Conservation (phyloP, 345 rosid genomes). For the Eucalyptus cloeziana region DNA sequence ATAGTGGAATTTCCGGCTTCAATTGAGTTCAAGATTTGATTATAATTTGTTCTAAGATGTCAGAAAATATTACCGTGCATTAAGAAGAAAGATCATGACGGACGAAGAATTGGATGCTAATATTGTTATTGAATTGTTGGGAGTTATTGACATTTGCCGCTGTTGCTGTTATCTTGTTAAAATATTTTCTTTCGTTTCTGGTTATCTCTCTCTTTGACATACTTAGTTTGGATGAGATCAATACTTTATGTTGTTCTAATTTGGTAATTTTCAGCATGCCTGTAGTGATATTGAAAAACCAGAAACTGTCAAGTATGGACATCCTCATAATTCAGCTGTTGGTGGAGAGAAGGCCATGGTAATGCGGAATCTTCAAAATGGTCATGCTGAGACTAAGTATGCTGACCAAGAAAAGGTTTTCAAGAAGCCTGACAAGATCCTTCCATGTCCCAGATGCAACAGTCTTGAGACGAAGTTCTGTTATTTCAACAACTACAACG, state of each 20-base stretch:
- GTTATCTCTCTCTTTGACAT: background rate
- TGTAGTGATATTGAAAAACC: background rate
- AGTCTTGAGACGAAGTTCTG: slow-evolving; percentile 73
- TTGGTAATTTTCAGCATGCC: background rate
- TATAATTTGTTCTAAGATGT: background rate
- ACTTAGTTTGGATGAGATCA: background rate
- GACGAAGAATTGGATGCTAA: background rate
- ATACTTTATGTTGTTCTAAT: background rate
- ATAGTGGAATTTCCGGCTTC: background rate
- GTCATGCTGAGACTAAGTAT: slow-evolving; percentile 8
- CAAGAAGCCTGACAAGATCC: slow-evolving; percentile 65
- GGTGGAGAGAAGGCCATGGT: background rate
- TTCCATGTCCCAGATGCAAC: slow-evolving; percentile 72
- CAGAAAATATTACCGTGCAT: background rate
- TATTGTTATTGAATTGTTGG: background rate
- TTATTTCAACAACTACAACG: slow-evolving; percentile 73
- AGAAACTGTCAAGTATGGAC: background rate
- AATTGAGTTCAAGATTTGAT: background rate
- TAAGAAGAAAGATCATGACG: background rate
- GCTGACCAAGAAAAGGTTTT: slow-evolving; percentile 24
- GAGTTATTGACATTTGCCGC: background rate
- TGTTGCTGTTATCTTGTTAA: background rate
- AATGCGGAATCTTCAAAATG: background rate
- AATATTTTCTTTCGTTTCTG: background rate
- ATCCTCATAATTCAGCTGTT: background rate